Evolutionary conservation across 768 basidiomycete species (phyloP).

Genomic region (Amanita molliuscula): DNA sequence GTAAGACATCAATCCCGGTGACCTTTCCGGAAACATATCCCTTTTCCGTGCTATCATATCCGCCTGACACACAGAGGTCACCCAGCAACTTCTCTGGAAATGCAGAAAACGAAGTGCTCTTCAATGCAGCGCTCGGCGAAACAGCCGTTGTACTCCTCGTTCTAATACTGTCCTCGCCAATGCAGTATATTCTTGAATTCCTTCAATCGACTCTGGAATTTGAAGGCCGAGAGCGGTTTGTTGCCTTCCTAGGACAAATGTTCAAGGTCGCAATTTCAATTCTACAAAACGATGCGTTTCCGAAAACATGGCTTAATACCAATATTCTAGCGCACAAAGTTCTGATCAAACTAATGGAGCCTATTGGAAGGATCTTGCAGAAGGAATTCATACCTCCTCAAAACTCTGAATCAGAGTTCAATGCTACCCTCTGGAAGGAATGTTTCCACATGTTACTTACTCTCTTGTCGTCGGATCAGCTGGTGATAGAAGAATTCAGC

Average conservation of each 20-base stretch:
- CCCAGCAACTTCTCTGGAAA: slow-evolving; percentile 20
- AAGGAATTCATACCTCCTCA: slow-evolving; percentile 71
- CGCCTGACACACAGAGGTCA: slow-evolving; percentile 41
- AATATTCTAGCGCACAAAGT: slow-evolving; percentile 84
- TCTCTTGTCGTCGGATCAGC: slow-evolving; percentile 79
- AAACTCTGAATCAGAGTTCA: slow-evolving; percentile 55
- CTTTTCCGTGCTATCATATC: slow-evolving; percentile 65
- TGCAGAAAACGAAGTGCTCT: slow-evolving; percentile 36
- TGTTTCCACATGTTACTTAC: slow-evolving; percentile 76
- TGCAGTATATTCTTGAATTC: slow-evolving; percentile 66
- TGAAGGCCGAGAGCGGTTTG: slow-evolving; percentile 77
- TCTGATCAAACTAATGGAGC: slow-evolving; percentile 80
- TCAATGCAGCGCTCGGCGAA: slow-evolving; percentile 78
- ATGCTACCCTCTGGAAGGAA: slow-evolving; percentile 71
- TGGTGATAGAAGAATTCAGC: slow-evolving; percentile 91
- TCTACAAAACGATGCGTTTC: slow-evolving; percentile 81
- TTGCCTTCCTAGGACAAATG: slow-evolving; percentile 59
- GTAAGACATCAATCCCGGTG: slow-evolving; percentile 52
- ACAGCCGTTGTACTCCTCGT: slow-evolving; percentile 78
- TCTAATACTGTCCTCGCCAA: slow-evolving; percentile 70
- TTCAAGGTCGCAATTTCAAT: slow-evolving; percentile 79
- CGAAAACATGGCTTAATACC: slow-evolving; percentile 84
- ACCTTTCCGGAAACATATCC: slow-evolving; percentile 94
- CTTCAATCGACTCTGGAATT: slow-evolving; percentile 77
- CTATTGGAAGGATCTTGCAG: slow-evolving; percentile 67